Evolutionary conservation across 1,284 basidiomycete genomes (phyloP).

Genomic region (Ustilago xerochloae): DNA sequence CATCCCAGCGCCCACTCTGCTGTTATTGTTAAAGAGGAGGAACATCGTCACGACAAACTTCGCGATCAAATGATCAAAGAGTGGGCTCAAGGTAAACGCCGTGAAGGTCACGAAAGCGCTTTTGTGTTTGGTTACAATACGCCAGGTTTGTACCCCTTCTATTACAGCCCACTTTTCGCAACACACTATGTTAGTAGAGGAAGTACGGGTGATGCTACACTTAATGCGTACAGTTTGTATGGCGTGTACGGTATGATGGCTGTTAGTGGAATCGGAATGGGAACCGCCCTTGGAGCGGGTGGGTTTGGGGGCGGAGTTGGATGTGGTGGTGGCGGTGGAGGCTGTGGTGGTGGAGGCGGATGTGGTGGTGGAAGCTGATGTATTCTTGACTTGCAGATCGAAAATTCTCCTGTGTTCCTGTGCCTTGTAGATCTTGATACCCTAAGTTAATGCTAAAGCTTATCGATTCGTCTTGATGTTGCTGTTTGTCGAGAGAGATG

Average conservation of each 20-base stretch:
- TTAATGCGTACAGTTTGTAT: slow-evolving; percentile 34
- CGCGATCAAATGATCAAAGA: slow-evolving; percentile 32
- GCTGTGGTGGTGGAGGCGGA: slow-evolving; percentile 15
- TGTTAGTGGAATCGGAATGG: slow-evolving; percentile 15
- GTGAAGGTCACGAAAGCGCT: slow-evolving; percentile 44
- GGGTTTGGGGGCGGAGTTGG: slow-evolving; percentile 18
- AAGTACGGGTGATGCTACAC: slow-evolving; percentile 18
- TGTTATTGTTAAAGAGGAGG: slow-evolving; percentile 40
- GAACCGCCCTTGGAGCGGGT: slow-evolving; percentile 6
- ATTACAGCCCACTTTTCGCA: slow-evolving; percentile 33
- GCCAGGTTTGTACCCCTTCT: slow-evolving; percentile 41
- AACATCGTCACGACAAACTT: slow-evolving; percentile 32
- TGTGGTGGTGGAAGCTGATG: slow-evolving; percentile 26
- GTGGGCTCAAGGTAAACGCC: slow-evolving; percentile 40
- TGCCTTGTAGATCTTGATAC: neutral
- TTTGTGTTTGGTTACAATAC: slow-evolving; percentile 50
- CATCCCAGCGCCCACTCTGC: slow-evolving; percentile 49
- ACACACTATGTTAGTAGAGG: slow-evolving; percentile 28
- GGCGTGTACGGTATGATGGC: slow-evolving; percentile 34
- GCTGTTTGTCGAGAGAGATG: neutral
- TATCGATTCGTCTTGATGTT: no score
- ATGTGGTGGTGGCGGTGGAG: slow-evolving; percentile 19
- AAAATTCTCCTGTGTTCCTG: neutral
- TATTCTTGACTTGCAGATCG: neutral
- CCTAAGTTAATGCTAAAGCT: neutral